phyloP scores from a whole-genome alignment of 2,329 filamentous ascomycete genomes.

The Fusarium austroafricanum region DNA sequence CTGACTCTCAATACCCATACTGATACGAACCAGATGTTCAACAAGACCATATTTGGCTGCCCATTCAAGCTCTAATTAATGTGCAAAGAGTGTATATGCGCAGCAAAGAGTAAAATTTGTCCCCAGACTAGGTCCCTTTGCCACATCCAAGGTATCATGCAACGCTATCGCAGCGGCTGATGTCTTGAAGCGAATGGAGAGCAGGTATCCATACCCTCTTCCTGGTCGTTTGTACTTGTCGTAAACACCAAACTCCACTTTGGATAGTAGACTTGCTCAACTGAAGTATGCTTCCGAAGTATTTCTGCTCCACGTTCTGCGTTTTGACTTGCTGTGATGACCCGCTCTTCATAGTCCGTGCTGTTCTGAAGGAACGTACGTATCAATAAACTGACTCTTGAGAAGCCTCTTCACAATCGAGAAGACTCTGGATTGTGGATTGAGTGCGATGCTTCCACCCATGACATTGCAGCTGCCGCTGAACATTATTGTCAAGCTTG shows the following conservation, averaged over 20 bases:
- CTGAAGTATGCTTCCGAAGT: constrained; percentile 37
- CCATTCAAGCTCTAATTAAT: constrained; percentile 53
- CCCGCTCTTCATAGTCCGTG: constrained; percentile 50
- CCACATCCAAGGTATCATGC: constrained; percentile 60
- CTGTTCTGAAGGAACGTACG: constrained; percentile 52
- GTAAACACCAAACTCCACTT: constrained; percentile 48
- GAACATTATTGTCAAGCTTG: constrained; percentile 66
- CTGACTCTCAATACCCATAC: constrained; percentile 57
- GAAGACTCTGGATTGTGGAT: constrained; percentile 55
- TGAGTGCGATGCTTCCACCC: constrained; percentile 59
- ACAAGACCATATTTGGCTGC: constrained; percentile 54
- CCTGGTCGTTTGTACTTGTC: constrained; percentile 49
- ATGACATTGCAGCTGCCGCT: constrained; percentile 66
- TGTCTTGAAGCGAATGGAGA: constrained; percentile 61
- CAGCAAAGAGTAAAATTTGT: constrained; percentile 60
- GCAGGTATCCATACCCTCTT: constrained; percentile 63
- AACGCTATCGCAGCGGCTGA: constrained; percentile 55
- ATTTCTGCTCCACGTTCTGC: constrained; percentile 45
- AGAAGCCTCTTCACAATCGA: constrained; percentile 43
- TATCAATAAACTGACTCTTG: constrained; percentile 35
- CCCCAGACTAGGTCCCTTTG: constrained; percentile 63
- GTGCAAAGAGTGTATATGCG: constrained; percentile 56
- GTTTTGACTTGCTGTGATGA: constrained; percentile 46
- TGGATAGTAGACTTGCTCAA: constrained; percentile 56
- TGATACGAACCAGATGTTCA: constrained; percentile 57